Base-by-base conservation (phyloP, 1,139 yeast genomes). In the Candida frijolesensis region DNA sequence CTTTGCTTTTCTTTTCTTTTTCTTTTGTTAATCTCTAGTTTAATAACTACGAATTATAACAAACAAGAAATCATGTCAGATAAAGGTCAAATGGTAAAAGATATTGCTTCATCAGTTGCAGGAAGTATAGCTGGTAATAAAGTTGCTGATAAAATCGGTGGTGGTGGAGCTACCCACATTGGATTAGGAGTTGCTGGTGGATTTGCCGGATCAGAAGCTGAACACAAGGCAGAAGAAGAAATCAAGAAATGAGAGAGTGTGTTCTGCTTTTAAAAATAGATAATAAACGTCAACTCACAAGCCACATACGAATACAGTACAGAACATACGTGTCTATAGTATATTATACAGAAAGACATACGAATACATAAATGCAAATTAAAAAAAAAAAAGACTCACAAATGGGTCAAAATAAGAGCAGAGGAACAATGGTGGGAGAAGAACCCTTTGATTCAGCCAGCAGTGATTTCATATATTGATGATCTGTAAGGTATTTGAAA, bases 101-200 rank as follows among this genome's bases (percentile, higher is more conserved):
- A 66, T 54, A 67, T 64, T 48, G 69, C 68, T 35, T 62, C 65
- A 39, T 61, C 75, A 41, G 63, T 67, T 45, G 67, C 66, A 29
- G 69, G 73, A 27, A 64, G 71, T n/a, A 47, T 70, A 42, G 70
- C 67, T 32, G 67, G 68, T 27, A 63, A 70, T 60, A 63, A 70
- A 57, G 64, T 64, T n/a, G 77, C 77, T 35, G 76, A 72, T 50
- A 67, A 66, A 50, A 59, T 69, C 12, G 63, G 59, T 27, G 55
- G 69, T 45, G 77, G 77, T 3, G 57, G 57, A 34, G 72, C 57
- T 3, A 75, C 76, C 18, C 76, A 72, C 53, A 63, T 72, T 45
- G 75, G 64, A 15, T 60, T 66, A 34, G 70, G 74, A 10, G 58
- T 72, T 42, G 70, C 65, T 11, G 76, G 76, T 11, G 65, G 74